Evolutionary conservation across 805 yeast genomes (phyloP).

Genomic region (Pichia kluyveri): DNA sequence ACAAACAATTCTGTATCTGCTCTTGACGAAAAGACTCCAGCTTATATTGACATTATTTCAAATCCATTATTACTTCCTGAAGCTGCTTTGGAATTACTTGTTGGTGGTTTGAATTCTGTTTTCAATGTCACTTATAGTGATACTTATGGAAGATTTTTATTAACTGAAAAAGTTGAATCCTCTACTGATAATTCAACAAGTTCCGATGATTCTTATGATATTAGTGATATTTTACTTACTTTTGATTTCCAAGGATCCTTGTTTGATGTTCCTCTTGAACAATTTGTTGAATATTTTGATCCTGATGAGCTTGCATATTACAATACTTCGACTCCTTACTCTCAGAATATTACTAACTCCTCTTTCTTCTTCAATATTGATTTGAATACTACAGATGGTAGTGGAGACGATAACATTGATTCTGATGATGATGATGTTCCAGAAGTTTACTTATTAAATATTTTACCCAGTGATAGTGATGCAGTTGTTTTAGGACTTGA

Average conservation of each 20-base stretch:
- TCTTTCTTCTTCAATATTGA: conserved; percentile 3
- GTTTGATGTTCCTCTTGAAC: conserved; percentile 36
- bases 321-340: background rate
- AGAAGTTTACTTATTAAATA: background rate
- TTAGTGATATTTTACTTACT: conserved; percentile 14
- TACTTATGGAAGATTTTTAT: background rate
- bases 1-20: background rate
- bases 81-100: conserved; percentile 1
- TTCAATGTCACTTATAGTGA: conserved; percentile 2
- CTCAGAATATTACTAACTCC: background rate
- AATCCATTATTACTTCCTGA: background rate
- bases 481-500: conserved; percentile 3
- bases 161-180: background rate
- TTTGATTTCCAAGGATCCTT: conserved; percentile 45
- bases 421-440: background rate
- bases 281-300: conserved; percentile 2
- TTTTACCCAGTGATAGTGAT: conserved; percentile 5
- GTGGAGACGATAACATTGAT: background rate
- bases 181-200: background rate
- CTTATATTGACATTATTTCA: background rate
- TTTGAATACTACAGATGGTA: background rate
- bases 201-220: background rate
- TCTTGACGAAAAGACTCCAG: background rate
- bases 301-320: conserved; percentile 3
- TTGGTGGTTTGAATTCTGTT: background rate